These are phyloP conservation scores for Trametes elegans DNA, from an alignment of 768 basidiomycete genomes.

Conservation along the genomic window DNA sequence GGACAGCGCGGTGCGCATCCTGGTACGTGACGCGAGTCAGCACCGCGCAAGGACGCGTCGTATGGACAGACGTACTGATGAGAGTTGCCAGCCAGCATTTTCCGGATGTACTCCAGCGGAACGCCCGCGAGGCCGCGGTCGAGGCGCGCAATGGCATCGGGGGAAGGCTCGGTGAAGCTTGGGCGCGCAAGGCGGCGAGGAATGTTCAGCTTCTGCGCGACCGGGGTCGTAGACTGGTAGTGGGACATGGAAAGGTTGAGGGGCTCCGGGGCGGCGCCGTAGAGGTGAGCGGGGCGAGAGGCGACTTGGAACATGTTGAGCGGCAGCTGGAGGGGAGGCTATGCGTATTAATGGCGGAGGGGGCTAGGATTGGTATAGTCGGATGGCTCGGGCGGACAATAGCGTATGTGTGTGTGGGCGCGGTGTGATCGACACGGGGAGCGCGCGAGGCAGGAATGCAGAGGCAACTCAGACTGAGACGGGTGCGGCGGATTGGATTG, in stretches of 20 bases:
- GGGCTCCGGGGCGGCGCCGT: conserved; percentile 21
- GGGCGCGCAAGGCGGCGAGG: conserved; percentile 75
- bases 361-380: conserved; percentile 16
- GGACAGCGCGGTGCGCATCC: conserved; percentile 27
- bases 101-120: conserved; percentile 68
- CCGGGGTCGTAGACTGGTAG: conserved; percentile 14
- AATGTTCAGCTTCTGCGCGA: conserved; percentile 51
- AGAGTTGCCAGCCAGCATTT: conserved; percentile 27
- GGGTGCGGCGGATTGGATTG: not conserved
- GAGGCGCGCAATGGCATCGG: conserved; percentile 52
- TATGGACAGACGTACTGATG: conserved; percentile 20
- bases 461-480: not conserved
- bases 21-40: not conserved
- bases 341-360: conserved; percentile 13
- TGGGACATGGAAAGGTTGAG: conserved; percentile 24
- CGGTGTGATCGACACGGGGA: conserved; percentile 21
- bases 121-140: conserved; percentile 52
- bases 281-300: conserved; percentile 26
- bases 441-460: conserved; percentile 14
- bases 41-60: not conserved
- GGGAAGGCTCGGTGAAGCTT: conserved; percentile 56
- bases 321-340: not conserved
- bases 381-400: conserved; percentile 16
- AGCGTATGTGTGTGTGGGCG: conserved; percentile 15
- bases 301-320: conserved; percentile 31